Percentiles rank a stretch among this genome's conserved stretches.
Conservation (phyloP, 768 basidiomycete species). For the Boletellus sp. region DNA sequence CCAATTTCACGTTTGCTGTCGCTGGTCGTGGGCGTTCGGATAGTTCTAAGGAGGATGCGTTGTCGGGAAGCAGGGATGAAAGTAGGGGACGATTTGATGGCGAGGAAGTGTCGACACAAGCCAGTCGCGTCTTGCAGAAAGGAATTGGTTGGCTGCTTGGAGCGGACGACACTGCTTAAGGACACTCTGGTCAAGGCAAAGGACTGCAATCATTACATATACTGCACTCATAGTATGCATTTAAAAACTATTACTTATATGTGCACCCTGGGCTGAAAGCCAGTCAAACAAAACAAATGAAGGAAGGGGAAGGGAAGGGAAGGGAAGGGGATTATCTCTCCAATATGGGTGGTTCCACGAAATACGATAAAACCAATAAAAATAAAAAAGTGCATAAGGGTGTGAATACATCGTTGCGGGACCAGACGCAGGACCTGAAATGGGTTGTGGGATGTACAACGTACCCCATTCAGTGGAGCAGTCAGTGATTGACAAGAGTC, state of each 20-base stretch:
- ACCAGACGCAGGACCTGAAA: slow-evolving; percentile 12
- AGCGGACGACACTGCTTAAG: slow-evolving; percentile 53
- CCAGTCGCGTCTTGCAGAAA: slow-evolving; percentile 74
- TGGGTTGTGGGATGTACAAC: slow-evolving; percentile 11
- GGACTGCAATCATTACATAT: not conserved
- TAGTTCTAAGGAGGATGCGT: slow-evolving; percentile 15
- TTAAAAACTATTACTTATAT: slow-evolving; percentile 13
- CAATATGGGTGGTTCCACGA: slow-evolving; percentile 27
- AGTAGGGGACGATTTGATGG: slow-evolving; percentile 42
- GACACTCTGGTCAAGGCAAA: not conserved
- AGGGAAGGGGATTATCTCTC: slow-evolving; percentile 1
- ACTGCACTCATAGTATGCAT: slow-evolving; percentile 17
- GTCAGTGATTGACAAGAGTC: too few species aligned
- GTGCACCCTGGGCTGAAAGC: slow-evolving; percentile 24
- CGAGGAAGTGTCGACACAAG: slow-evolving; percentile 69
- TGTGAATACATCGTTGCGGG: slow-evolving; percentile 9
- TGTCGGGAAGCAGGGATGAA: slow-evolving; percentile 38
- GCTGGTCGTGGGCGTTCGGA: slow-evolving; percentile 36
- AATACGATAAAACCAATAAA: slow-evolving; percentile 30
- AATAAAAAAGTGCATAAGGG: slow-evolving; percentile 9
- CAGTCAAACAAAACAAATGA: slow-evolving; percentile 30
- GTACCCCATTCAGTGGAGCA: too few species aligned
- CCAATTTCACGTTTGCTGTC: slow-evolving; percentile 69
- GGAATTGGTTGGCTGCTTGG: slow-evolving; percentile 98
- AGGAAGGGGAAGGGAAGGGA: not conserved